Percentiles rank a stretch among this genome's conserved stretches.
These are phyloP conservation scores for Ophiocordyceps camponoti-floridani DNA, from an alignment of 2,329 filamentous ascomycete genomes.

Conservation along the genomic window DNA sequence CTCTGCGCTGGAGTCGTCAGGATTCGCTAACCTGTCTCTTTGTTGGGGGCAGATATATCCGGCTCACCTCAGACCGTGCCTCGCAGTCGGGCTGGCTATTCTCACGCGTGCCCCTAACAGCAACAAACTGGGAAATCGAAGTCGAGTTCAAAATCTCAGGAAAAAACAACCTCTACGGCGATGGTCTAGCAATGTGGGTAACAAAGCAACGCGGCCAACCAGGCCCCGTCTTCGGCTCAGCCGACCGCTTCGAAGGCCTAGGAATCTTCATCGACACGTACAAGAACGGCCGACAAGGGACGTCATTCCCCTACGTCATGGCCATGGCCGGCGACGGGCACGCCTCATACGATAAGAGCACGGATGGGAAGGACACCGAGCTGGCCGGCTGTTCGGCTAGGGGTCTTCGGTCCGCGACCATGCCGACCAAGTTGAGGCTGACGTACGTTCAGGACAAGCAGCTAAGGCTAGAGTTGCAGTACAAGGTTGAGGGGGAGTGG, in stretches of 20 bases:
- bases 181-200: constrained; percentile 96
- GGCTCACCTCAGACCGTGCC: constrained; percentile 75
- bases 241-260: constrained; percentile 81
- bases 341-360: constrained; percentile 77
- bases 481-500: constrained; percentile 83
- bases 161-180: constrained; percentile 76
- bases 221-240: constrained; percentile 75
- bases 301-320: constrained; percentile 96
- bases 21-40: not conserved
- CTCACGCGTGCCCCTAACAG: constrained; percentile 83
- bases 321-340: constrained; percentile 91
- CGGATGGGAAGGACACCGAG: constrained; percentile 87
- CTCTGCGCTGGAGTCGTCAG: no score
- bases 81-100: constrained; percentile 90
- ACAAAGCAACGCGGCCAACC: constrained; percentile 73
- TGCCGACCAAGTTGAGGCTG: constrained; percentile 71
- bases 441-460: constrained; percentile 96
- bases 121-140: constrained; percentile 97
- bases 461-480: constrained; percentile 79
- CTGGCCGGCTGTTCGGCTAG: constrained; percentile 88
- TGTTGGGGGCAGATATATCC: constrained; percentile 54
- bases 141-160: constrained; percentile 91
- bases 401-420: constrained; percentile 61
- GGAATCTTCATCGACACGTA: constrained; percentile 97
- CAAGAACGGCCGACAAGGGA: constrained; percentile 95